Evolutionary conservation across 805 yeast species (phyloP).

Genomic region (Lipomyces spencermartinsiae): DNA sequence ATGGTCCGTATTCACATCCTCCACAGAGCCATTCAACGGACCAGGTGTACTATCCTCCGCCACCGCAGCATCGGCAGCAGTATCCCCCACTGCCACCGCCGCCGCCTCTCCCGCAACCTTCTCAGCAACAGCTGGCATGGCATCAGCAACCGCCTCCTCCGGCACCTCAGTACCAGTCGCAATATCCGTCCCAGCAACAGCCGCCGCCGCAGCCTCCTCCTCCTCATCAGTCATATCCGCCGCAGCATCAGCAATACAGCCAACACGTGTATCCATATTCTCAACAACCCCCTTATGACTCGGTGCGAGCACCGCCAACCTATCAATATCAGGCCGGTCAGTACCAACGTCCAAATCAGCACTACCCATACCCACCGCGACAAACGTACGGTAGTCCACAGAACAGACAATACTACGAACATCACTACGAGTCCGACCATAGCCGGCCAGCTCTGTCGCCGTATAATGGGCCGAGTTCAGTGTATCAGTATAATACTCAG

Average conservation of each 20-base stretch:
- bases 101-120: neutral
- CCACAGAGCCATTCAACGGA: no score
- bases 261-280: neutral
- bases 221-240: constrained; percentile 1
- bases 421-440: neutral
- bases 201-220: neutral
- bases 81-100: neutral
- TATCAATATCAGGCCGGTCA: neutral
- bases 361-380: neutral
- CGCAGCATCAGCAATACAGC: neutral
- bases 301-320: neutral
- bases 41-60: neutral
- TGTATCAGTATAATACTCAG: neutral
- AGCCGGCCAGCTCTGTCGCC: neutral
- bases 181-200: neutral
- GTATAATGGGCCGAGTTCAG: neutral
- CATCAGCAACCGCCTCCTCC: constrained; percentile 7
- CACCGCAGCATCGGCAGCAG: neutral
- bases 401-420: neutral
- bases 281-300: neutral
- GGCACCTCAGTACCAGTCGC: neutral
- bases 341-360: neutral
- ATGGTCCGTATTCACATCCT: neutral
- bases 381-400: neutral
- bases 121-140: constrained; percentile 11